Base-by-base conservation (phyloP, 768 basidiomycete species). In the Sporobolomyces roseus region DNA sequence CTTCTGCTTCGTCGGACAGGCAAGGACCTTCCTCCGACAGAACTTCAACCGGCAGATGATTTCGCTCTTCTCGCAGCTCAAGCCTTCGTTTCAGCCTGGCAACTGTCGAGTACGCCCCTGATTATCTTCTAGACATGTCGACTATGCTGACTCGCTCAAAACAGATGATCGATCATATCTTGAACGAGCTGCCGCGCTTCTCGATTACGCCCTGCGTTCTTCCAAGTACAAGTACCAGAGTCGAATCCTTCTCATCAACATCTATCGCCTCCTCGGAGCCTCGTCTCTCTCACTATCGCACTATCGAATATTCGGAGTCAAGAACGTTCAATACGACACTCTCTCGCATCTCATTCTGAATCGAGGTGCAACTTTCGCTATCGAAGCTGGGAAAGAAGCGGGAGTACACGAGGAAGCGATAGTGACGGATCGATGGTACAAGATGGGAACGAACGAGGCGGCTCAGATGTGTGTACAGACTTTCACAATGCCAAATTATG, bases 281-380 rank as follows among this genome's bases (percentile, higher is more conserved):
- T 83, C 90, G 0, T 83, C 85, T 6, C 78, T 85, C 48, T 87
- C 89, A 4, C 72, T 91, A 70, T 87, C 90, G 61, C 90, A 93
- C 75, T 93, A 91, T 77, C 85, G 86, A 33, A 80, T 81, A 29
- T 82, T 93, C 81, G 85, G 86, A 68, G 81, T 90, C 69, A 92
- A 92, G 77, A 88, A 90, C 74, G 84, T 93, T 29, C 91, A 94
- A 77, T 84, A 88, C 65, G 93, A 96, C 75, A 94, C 93, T 1
- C 81, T 96, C 12, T 90, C 90, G 2, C 90, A 94, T 76, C 84
- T 90, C 62, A 79, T 92, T 59, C 83, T 92, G 48, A 85, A 88
- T 25, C 84, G 91, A 27, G 84, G 87, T 16, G 85, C 86, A 27
- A 88, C 86, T 0, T 93, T 91, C 80, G 90, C 89, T 85, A 78